These are phyloP conservation scores for Aspergillus proliferans DNA, from an alignment of 2,329 filamentous ascomycete genomes.

Conservation along the genomic window DNA sequence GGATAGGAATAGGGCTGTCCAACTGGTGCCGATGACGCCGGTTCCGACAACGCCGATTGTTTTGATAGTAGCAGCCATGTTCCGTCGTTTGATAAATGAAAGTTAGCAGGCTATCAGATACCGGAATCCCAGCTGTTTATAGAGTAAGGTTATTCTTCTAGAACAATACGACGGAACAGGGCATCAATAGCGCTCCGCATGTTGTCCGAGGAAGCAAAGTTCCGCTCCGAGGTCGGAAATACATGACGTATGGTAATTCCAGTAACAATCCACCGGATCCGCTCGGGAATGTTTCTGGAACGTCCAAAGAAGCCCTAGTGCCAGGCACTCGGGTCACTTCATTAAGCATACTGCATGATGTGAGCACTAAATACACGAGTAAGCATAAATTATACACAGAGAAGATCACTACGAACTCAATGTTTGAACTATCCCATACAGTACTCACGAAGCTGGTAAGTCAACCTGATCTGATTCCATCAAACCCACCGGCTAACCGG, in stretches of 20 bases:
- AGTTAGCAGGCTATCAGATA: background rate
- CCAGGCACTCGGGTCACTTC: too few species aligned
- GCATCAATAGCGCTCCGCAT: background rate
- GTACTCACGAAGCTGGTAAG: background rate
- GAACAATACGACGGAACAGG: background rate
- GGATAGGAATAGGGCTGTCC: constrained; percentile 37
- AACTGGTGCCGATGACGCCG: constrained; percentile 37
- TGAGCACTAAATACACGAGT: too few species aligned
- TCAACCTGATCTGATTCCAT: background rate
- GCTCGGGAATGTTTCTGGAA: too few species aligned
- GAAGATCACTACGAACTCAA: too few species aligned
- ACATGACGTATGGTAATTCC: background rate
- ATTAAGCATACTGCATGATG: too few species aligned
- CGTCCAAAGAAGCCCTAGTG: too few species aligned
- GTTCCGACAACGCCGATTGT: constrained; percentile 28
- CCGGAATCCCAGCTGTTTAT: background rate
- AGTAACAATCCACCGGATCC: too few species aligned
- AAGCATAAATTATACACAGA: too few species aligned
- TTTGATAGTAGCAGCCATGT: constrained; percentile 5
- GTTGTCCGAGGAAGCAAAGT: background rate
- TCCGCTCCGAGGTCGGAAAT: background rate
- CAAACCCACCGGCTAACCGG: background rate
- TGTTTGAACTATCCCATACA: too few species aligned
- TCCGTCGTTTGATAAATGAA: background rate
- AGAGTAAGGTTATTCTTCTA: background rate